Conservation (phyloP, 345 rosid genomes). For the Hypericum perforatum region DNA sequence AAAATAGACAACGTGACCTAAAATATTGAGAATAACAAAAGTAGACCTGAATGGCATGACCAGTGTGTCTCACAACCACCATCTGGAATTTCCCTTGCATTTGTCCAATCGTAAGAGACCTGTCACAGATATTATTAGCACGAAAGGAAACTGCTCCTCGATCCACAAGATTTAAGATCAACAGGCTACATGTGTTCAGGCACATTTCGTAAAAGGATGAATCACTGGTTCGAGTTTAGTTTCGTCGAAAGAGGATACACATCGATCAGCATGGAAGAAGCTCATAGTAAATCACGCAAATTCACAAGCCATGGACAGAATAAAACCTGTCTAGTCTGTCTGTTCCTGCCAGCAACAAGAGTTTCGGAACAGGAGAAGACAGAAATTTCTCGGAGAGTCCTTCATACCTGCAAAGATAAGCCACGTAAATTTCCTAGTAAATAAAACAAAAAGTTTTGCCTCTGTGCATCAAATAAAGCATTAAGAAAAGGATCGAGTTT, state of each 20-base stretch:
- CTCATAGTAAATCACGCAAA: too few relatives aligned
- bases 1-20: background rate
- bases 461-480: background rate
- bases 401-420: slow-evolving; percentile 61
- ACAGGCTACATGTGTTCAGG: background rate
- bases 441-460: background rate
- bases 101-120: slow-evolving; percentile 90
- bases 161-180: background rate
- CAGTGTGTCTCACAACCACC: slow-evolving; percentile 88
- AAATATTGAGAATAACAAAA: background rate
- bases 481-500: background rate
- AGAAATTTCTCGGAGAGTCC: slow-evolving; percentile 88
- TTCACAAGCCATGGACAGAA: slow-evolving; percentile 1
- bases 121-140: slow-evolving; percentile 14
- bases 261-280: too few relatives aligned
- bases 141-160: background rate
- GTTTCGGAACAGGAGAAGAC: slow-evolving; percentile 75
- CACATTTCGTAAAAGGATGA: background rate
- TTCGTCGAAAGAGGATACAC: too few relatives aligned
- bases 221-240: too few relatives aligned
- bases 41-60: slow-evolving; percentile 92
- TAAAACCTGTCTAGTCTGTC: slow-evolving; percentile 78
- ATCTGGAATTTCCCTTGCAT: slow-evolving; percentile 99
- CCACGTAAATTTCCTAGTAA: background rate
- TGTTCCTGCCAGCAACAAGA: slow-evolving; percentile 79